Evolutionary conservation across 805 yeast species (phyloP).

Genomic region (Starmerella tilneyi): DNA sequence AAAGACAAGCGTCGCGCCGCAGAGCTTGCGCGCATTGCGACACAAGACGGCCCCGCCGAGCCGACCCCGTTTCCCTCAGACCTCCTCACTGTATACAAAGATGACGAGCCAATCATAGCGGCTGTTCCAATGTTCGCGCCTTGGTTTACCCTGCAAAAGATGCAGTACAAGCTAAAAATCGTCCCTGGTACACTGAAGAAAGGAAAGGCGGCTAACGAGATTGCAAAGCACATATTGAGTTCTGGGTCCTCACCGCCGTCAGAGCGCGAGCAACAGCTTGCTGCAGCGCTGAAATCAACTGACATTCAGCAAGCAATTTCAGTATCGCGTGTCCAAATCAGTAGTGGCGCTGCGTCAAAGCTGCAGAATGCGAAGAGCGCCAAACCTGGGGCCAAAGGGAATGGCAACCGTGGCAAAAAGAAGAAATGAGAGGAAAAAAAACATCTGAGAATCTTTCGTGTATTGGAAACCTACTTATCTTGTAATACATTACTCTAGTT

Average conservation of each 20-base stretch:
- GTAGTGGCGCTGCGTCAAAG: slow-evolving; percentile 2
- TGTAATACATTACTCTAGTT: neutral
- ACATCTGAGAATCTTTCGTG: neutral
- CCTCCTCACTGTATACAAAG: slow-evolving; percentile 27
- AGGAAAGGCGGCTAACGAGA: slow-evolving; percentile 72
- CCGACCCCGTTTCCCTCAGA: slow-evolving; percentile 39
- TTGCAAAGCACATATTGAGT: slow-evolving; percentile 44
- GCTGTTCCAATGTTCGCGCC: slow-evolving; percentile 88
- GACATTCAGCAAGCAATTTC: slow-evolving; percentile 21
- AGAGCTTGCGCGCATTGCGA: slow-evolving; percentile 38
- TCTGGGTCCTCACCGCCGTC: slow-evolving; percentile 11
- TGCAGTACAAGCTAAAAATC: slow-evolving; percentile 71
- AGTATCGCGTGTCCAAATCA: slow-evolving; percentile 14
- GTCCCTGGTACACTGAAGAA: slow-evolving; percentile 74
- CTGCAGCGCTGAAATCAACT: slow-evolving; percentile 13
- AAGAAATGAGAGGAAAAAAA: no score
- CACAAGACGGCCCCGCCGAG: slow-evolving; percentile 30
- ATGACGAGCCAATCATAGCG: slow-evolving; percentile 46
- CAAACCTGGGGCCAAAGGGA: slow-evolving; percentile 4
- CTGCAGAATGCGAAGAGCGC: neutral
- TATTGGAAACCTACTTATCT: neutral
- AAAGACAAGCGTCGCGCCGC: slow-evolving; percentile 38
- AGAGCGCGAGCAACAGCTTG: slow-evolving; percentile 11
- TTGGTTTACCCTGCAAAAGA: slow-evolving; percentile 67
- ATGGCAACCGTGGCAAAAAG: slow-evolving; percentile 10